These are phyloP conservation scores for Isabelozyma rhagii DNA, from an alignment of 805 yeast genomes.

Conservation along the genomic window DNA sequence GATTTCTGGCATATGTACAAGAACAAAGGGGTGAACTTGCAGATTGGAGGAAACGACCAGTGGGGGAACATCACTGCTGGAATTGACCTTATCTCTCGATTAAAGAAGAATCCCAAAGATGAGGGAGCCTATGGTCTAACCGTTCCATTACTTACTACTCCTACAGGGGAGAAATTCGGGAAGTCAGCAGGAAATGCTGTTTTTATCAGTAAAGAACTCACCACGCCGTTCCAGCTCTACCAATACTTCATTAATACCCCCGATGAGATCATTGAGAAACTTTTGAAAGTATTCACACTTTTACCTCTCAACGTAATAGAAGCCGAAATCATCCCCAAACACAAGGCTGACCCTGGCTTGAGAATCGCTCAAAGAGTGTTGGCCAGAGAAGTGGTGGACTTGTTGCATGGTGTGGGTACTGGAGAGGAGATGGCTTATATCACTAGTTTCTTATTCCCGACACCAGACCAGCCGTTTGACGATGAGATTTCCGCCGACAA, in stretches of 20 bases:
- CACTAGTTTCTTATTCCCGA: constrained; percentile 65
- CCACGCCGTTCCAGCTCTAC: constrained; percentile 77
- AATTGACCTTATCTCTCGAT: constrained; percentile 73
- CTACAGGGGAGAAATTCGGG: constrained; percentile 91
- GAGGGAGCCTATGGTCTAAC: constrained; percentile 67
- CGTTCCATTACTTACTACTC: constrained; percentile 83
- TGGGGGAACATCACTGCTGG: constrained; percentile 99
- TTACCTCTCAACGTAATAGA: constrained; percentile 63
- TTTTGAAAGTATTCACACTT: constrained; percentile 75
- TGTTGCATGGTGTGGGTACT: constrained; percentile 79
- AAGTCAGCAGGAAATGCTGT: constrained; percentile 97
- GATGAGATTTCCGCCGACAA: constrained; percentile 46
- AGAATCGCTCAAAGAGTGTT: constrained; percentile 73
- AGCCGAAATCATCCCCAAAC: constrained; percentile 45
- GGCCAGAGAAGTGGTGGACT: constrained; percentile 82
- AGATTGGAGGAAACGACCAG: constrained; percentile 96
- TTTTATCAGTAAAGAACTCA: constrained; percentile 71
- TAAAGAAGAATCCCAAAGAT: constrained; percentile 22
- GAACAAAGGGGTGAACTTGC: constrained; percentile 58
- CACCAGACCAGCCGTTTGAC: constrained; percentile 47
- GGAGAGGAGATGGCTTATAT: constrained; percentile 67
- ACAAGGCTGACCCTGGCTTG: constrained; percentile 54
- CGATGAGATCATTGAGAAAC: constrained; percentile 69
- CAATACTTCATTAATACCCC: constrained; percentile 80
- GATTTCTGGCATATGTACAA: constrained; percentile 83